Evolutionary conservation across 768 basidiomycete species (phyloP).

Genomic region (Mycena belliarum): DNA sequence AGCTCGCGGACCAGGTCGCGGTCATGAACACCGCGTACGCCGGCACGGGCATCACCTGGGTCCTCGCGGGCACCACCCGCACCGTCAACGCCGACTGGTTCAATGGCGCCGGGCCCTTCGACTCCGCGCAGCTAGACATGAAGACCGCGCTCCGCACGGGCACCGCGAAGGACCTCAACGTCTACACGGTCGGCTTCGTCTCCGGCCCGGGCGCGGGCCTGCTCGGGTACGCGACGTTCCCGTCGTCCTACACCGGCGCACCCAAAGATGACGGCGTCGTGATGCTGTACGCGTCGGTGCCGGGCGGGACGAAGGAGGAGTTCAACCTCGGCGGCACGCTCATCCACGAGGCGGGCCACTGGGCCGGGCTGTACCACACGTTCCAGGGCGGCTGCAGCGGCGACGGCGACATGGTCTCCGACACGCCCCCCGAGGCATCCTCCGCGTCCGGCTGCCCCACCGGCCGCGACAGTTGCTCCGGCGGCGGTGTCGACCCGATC

Average conservation of each 20-base stretch:
- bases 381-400: conserved; percentile 35
- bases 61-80: conserved; percentile 30
- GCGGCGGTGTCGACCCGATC: conserved; percentile 39
- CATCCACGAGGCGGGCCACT: conserved; percentile 32
- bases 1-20: conserved; percentile 27
- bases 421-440: conserved; percentile 39
- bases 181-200: conserved; percentile 37
- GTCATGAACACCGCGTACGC: conserved; percentile 35
- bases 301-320: conserved; percentile 32
- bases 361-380: conserved; percentile 48
- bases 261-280: conserved; percentile 40
- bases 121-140: background rate
- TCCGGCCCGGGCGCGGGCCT: conserved; percentile 33
- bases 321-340: conserved; percentile 32
- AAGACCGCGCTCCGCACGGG: conserved; percentile 38
- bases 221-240: conserved; percentile 46
- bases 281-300: conserved; percentile 25
- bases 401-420: conserved; percentile 38
- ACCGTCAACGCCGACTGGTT: conserved; percentile 38
- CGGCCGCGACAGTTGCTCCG: conserved; percentile 33
- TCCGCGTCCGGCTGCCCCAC: conserved; percentile 37
- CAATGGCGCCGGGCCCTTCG: conserved; percentile 26
- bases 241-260: conserved; percentile 28
- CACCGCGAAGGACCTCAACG: conserved; percentile 36
- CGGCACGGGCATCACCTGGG: conserved; percentile 32